These are phyloP conservation scores for Cydonia oblonga DNA, from an alignment of 331 rosid species.

Conservation along the genomic window DNA sequence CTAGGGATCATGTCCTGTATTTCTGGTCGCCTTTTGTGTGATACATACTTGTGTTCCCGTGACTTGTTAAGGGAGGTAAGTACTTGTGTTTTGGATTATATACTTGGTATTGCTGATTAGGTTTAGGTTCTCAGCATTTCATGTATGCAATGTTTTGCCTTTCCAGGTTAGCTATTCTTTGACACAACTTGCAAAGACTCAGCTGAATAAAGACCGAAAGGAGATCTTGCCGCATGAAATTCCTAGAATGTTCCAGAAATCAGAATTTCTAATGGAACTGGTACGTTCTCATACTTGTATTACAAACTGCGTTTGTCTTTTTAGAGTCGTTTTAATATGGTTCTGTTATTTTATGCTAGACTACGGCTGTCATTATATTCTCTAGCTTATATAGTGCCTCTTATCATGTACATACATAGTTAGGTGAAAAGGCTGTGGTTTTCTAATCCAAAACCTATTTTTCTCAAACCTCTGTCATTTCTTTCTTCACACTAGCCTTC, in stretches of 20 bases:
- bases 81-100: conserved; percentile 3
- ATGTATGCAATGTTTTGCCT: conserved; percentile 11
- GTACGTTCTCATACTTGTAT: conserved; percentile 36
- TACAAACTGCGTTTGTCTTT: neutral
- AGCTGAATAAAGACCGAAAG: conserved; percentile 74
- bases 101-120: neutral
- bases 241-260: conserved; percentile 59
- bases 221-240: conserved; percentile 78
- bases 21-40: conserved; percentile 93
- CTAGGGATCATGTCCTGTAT: conserved; percentile 85
- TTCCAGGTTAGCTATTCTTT: conserved; percentile 89
- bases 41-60: conserved; percentile 78
- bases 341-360: neutral
- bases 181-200: conserved; percentile 78
- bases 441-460: neutral
- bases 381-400: neutral
- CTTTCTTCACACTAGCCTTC: neutral
- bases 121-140: neutral
- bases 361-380: neutral
- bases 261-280: conserved; percentile 67
- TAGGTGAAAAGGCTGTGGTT: neutral
- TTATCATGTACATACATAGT: neutral
- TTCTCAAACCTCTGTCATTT: neutral
- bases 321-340: neutral
- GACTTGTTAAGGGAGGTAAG: conserved; percentile 87